Evolutionary conservation across 129 eudicot species (phyloP), one percentile per base, ranked within the genome.

Genomic region (Arctium minus): DNA sequence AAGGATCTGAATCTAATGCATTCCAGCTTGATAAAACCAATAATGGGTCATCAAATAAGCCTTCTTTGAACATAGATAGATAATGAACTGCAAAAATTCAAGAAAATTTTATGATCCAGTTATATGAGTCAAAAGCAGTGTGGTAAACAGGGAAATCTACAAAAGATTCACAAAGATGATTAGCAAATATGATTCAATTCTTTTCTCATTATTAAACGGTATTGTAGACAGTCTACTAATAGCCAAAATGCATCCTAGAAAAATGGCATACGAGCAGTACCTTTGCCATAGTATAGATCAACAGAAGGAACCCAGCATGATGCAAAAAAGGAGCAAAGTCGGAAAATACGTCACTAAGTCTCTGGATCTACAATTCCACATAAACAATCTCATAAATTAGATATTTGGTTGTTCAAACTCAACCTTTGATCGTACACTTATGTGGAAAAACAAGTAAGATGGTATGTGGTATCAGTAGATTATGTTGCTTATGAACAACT

Each of bases 241-340:
- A 17, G 65, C 62, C 73, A 22, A 30, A 70, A 50, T n/a, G n/a
- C n/a, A n/a, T n/a, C n/a, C n/a, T n/a, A n/a, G n/a, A n/a, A n/a
- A n/a, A n/a, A n/a, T n/a, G n/a, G n/a, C n/a, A n/a, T n/a, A n/a
- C n/a, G n/a, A n/a, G n/a, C n/a, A n/a, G n/a, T n/a, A 96, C 99
- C 99, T 83, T 84, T 90, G 72, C 99, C 99, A 82, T 84, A 95
- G 87, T 91, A 92, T 70, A 95, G 76, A 84, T 95, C 99, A 77
- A 88, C n/a, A 32, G 97, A 93, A 67, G 99, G 94, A 86, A 95
- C 88, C 85, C 99, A 0, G 93, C 99, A 85, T 93, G 99, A 37
- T 95, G 99, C 89, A 95, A 88, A 86, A 95, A 95, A 5, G 99
- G 97, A 85, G 97, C 92, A 70, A 93, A 95, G 85, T 95, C 99